Conservation (phyloP, 2,329 filamentous ascomycete genomes). For the Paecilomyces sp. region DNA sequence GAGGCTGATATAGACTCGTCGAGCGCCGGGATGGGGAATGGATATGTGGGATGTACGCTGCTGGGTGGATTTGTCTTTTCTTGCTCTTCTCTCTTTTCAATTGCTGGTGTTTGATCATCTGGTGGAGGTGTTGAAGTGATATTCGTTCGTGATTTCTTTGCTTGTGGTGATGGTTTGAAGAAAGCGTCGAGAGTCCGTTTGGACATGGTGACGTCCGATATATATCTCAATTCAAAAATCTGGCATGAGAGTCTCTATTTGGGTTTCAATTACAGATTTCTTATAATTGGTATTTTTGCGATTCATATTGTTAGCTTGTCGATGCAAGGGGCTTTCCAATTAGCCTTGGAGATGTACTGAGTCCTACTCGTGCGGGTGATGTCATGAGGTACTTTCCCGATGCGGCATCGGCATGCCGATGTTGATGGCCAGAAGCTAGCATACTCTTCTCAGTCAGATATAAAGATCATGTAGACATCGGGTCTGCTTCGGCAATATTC, state of each 20-base stretch:
- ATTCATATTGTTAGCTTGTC: not conserved
- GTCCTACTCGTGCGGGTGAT: not conserved
- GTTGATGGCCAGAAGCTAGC: not conserved
- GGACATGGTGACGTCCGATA: slow-evolving; percentile 16
- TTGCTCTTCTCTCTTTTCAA: no score
- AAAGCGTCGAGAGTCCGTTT: slow-evolving; percentile 65
- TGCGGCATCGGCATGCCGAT: not conserved
- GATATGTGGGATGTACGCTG: slow-evolving; percentile 46
- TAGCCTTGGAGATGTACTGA: not conserved
- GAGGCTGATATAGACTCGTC: slow-evolving; percentile 38
- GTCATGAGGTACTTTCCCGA: not conserved
- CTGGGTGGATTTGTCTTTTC: slow-evolving; percentile 1
- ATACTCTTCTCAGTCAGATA: not conserved
- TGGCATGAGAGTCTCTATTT: no score
- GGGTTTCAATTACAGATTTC: no score
- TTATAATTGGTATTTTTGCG: no score
- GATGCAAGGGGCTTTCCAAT: not conserved
- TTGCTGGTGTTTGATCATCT: slow-evolving; percentile 11
- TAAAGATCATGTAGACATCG: not conserved
- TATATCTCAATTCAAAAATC: not conserved
- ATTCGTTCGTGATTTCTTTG: slow-evolving; percentile 24
- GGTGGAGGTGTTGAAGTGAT: slow-evolving; percentile 23
- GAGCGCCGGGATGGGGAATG: slow-evolving; percentile 40
- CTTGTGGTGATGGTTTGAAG: slow-evolving; percentile 45
- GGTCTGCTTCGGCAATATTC: no score